A percentile compares a stretch with the other conserved stretches of the same genome.
Conservation (phyloP, 345 rosid genomes). For the Xanthoceras sorbifolium region DNA sequence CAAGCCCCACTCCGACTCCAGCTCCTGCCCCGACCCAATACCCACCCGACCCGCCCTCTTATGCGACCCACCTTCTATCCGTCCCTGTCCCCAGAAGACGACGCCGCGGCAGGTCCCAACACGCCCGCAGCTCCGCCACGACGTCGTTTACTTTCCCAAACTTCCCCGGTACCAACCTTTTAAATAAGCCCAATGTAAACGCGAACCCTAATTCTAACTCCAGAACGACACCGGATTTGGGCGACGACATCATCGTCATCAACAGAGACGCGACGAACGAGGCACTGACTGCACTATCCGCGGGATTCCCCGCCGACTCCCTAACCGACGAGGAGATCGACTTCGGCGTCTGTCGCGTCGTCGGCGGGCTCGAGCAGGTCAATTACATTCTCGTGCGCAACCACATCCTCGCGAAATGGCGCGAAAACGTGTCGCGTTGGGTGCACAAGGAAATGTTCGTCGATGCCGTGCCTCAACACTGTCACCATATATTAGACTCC, state of each 20-base stretch:
- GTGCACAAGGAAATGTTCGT: constrained; percentile 70
- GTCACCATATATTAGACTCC: constrained; percentile 64
- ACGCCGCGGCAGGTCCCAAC: constrained; percentile 84
- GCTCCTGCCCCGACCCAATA: constrained; percentile 21
- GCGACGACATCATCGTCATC: constrained; percentile 90
- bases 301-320: constrained; percentile 95
- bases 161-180: constrained; percentile 17
- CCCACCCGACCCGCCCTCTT: constrained; percentile 27
- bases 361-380: constrained; percentile 96
- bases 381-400: constrained; percentile 90
- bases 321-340: constrained; percentile 91
- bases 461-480: constrained; percentile 71
- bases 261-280: constrained; percentile 88
- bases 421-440: constrained; percentile 76
- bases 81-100: constrained; percentile 67
- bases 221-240: constrained; percentile 33
- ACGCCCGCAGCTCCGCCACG: constrained; percentile 35
- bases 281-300: constrained; percentile 81
- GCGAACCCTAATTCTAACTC: constrained; percentile 28
- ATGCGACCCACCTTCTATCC: constrained; percentile 47
- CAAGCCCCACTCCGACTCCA: constrained; percentile 37
- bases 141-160: constrained; percentile 44
- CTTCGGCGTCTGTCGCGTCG: constrained; percentile 67
- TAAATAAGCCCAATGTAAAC: constrained; percentile 23
- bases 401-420: constrained; percentile 85